phyloP scores from a whole-genome alignment of 164 flowering plant species.

The Cinnamomum micranthum region DNA sequence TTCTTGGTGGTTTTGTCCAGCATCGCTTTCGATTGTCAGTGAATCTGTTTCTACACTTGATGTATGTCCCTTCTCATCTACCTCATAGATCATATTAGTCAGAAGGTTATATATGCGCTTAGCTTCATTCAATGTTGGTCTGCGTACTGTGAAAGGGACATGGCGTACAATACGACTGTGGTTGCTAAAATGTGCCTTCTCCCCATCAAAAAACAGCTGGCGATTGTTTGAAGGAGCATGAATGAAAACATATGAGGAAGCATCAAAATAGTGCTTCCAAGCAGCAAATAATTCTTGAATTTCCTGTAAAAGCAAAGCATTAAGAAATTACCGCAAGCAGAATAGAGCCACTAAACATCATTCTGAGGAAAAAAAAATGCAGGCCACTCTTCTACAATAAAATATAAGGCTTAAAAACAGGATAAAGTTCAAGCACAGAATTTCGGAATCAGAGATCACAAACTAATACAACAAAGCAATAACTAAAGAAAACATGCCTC shows the following conservation, averaged over 20 bases:
- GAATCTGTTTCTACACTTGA: constrained; percentile 19
- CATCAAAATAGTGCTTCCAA: constrained; percentile 90
- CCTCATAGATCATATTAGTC: constrained; percentile 50
- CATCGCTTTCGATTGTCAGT: not conserved
- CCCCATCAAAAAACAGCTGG: constrained; percentile 72
- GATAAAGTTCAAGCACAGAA: not conserved
- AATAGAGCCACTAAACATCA: not conserved
- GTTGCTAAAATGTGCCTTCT: constrained; percentile 55
- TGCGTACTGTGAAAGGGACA: constrained; percentile 70
- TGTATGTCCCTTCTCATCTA: constrained; percentile 29
- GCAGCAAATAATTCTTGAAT: constrained; percentile 72
- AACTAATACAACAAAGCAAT: not conserved
- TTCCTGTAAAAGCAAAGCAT: constrained; percentile 37
- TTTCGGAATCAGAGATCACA: not conserved
- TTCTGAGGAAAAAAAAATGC: not conserved
- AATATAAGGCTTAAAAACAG: no score
- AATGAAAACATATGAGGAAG: constrained; percentile 54
- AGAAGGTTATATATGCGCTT: constrained; percentile 52
- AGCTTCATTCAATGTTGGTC: constrained; percentile 92
- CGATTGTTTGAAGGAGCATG: constrained; percentile 78
- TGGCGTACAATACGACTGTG: constrained; percentile 33
- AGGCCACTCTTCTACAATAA: not conserved
- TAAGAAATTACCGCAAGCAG: constrained; percentile 2
- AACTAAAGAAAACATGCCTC: not conserved
- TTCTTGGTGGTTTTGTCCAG: constrained; percentile 5